Percentiles rank a stretch among this genome's conserved stretches.
Evolutionary conservation across 257 asterid species (phyloP).

Genomic region (Capsicum rhomboideum): DNA sequence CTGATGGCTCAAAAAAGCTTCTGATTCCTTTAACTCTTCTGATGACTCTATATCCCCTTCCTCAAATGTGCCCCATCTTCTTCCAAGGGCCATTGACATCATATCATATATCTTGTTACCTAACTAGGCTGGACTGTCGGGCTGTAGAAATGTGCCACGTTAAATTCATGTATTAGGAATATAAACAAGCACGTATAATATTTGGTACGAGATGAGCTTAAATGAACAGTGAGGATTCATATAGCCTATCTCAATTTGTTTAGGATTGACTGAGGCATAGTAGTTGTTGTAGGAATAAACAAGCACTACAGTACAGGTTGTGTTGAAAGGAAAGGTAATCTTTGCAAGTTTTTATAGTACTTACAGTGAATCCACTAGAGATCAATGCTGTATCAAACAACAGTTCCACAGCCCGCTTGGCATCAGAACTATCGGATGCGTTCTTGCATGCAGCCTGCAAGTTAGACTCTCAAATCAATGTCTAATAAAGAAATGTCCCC

Average conservation of each 20-base stretch:
- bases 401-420: conserved; percentile 82
- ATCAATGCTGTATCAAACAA: conserved; percentile 79
- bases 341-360: conserved; percentile 1
- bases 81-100: conserved; percentile 99
- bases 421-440: conserved; percentile 75
- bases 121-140: conserved; percentile 88
- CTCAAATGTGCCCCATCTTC: conserved; percentile 85
- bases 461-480: background rate
- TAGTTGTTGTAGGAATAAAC: background rate
- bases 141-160: conserved; percentile 29
- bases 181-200: background rate
- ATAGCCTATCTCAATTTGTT: too few relatives aligned
- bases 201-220: background rate
- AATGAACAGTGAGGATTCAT: background rate
- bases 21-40: conserved; percentile 14
- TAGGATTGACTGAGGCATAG: too few relatives aligned
- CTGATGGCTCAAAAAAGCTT: conserved; percentile 68
- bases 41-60: conserved; percentile 22
- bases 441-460: conserved; percentile 95
- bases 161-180: background rate
- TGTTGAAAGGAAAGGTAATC: background rate
- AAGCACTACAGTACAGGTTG: background rate
- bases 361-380: conserved; percentile 90
- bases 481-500: background rate
- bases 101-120: conserved; percentile 94